Percentiles rank a stretch among this genome's conserved stretches.
phyloP scores from a whole-genome alignment of 495 filamentous ascomycete genomes.

The Amniculicola lignicola region DNA sequence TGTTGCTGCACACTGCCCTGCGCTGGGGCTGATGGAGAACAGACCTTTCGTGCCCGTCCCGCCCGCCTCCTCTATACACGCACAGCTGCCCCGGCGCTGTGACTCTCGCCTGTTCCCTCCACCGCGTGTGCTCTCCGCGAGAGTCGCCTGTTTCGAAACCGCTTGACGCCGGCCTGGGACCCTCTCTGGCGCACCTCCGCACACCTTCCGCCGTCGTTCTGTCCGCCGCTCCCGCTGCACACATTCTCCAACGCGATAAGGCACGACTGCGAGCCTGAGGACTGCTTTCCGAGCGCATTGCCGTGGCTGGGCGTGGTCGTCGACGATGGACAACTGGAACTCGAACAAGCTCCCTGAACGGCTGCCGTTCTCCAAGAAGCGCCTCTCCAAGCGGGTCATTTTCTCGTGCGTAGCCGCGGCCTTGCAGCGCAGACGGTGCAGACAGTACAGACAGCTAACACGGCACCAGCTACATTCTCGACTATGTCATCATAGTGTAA shows the following conservation, averaged over 20 bases:
- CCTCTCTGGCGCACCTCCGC: too few species aligned
- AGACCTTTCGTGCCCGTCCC: not conserved
- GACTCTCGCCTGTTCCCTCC: conserved; percentile 1
- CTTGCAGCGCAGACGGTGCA: not conserved
- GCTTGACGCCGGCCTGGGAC: too few species aligned
- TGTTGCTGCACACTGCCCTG: not conserved
- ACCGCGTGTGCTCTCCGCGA: conserved; percentile 20
- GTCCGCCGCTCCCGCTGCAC: not conserved
- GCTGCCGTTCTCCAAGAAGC: conserved; percentile 54
- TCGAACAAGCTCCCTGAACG: conserved; percentile 38
- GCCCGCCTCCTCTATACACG: not conserved
- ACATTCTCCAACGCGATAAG: too few species aligned
- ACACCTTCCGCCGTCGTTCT: conserved; percentile 4
- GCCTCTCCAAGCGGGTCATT: conserved; percentile 50
- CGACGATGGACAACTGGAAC: conserved; percentile 27
- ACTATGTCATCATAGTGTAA: conserved; percentile 66
- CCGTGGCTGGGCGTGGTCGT: conserved; percentile 33
- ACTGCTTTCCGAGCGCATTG: conserved; percentile 10
- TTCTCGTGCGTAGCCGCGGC: conserved; percentile 49
- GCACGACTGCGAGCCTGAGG: conserved; percentile 2
- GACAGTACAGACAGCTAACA: conserved; percentile 11
- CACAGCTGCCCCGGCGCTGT: not conserved
- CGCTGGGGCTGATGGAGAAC: not conserved
- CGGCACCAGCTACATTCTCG: conserved; percentile 59
- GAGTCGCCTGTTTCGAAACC: conserved; percentile 11